These are phyloP conservation scores for Hypseocharis bilobata DNA, from an alignment of 441 rosid genomes.

Conservation along the genomic window DNA sequence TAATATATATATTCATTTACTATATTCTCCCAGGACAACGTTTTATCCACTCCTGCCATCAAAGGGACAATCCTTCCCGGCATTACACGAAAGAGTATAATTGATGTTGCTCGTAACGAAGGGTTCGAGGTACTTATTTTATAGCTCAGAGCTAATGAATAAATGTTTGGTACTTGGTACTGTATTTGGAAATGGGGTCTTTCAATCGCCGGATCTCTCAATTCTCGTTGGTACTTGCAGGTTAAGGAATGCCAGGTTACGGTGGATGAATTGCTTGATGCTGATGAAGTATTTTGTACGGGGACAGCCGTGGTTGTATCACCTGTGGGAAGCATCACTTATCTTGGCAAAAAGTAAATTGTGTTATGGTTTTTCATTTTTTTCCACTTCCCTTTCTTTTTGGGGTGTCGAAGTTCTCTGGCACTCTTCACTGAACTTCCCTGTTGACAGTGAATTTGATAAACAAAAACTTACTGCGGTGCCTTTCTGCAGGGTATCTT, in stretches of 20 bases:
- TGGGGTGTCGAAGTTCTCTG: background rate
- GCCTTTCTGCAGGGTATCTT: slow-evolving; percentile 42
- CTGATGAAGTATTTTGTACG: slow-evolving; percentile 89
- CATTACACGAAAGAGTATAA: slow-evolving; percentile 75
- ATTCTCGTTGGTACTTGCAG: slow-evolving; percentile 25
- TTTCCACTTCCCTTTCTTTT: background rate
- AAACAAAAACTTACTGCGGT: background rate
- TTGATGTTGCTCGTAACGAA: slow-evolving; percentile 73
- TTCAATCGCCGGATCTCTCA: background rate
- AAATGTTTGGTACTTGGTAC: background rate
- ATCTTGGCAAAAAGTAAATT: slow-evolving; percentile 57
- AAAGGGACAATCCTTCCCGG: slow-evolving; percentile 87
- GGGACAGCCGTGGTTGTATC: slow-evolving; percentile 95
- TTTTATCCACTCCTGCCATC: slow-evolving; percentile 63
- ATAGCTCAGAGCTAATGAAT: background rate
- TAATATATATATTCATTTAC: slow-evolving; percentile 11
- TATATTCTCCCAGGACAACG: slow-evolving; percentile 39
- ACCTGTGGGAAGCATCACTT: slow-evolving; percentile 86
- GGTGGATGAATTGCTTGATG: slow-evolving; percentile 73
- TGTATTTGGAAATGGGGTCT: background rate
- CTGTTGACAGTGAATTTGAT: background rate
- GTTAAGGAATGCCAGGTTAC: slow-evolving; percentile 64
- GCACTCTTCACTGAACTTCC: background rate
- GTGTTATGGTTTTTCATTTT: background rate
- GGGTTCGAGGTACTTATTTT: slow-evolving; percentile 52